Base-by-base conservation (phyloP, 805 yeast genomes). In the Blastobotrys muscicola region DNA sequence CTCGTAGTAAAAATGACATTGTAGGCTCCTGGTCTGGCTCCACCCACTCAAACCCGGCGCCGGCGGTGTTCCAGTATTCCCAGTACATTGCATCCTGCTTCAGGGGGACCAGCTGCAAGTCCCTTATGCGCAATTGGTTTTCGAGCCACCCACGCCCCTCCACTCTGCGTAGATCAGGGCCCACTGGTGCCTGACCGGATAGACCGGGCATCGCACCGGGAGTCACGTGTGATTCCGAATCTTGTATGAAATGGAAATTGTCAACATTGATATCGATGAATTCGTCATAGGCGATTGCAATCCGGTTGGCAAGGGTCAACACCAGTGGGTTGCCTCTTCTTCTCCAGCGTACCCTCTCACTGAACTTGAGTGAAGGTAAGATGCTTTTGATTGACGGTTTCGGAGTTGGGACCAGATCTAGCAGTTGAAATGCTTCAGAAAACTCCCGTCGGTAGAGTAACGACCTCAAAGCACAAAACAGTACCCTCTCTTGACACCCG, bases 11-110 rank as follows among this genome's bases (percentile, higher is more conserved):
- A 26, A 5, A 39, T 4, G 14, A 6, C 12, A 79, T 85, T 0
- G 90, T 89, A 0, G 95, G 95, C 57, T 85, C 95, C 55, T 82
- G 82, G 57, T 85, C 95, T 0, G 94, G 94, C 57, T 85, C 95
- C 10, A 75, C 82, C 95, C 95, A 85, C 47, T 78, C 82, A 55
- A 82, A 83, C 9, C 85, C 85, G 43, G 81, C 85, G 23, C 95
- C 94, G 4, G 85, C 85, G 31, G 82, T 73, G 57, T 82, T 75
- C 95, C 95, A 85, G 62, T 83, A 85, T 51, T 85, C 89, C 55
- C 82, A 81, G 49, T 84, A 56, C 65, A 76, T 68, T 14, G 26
- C 29, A 13, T 47, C 43, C 31, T 45, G 39, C 12, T 26, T 39
- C 15, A 12, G n/a, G 29, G 13, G 31, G 3, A n/a, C 39, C 13